Base-by-base conservation (phyloP, 192 early-diverging fungal genomes). In the Linnemannia exigua region DNA sequence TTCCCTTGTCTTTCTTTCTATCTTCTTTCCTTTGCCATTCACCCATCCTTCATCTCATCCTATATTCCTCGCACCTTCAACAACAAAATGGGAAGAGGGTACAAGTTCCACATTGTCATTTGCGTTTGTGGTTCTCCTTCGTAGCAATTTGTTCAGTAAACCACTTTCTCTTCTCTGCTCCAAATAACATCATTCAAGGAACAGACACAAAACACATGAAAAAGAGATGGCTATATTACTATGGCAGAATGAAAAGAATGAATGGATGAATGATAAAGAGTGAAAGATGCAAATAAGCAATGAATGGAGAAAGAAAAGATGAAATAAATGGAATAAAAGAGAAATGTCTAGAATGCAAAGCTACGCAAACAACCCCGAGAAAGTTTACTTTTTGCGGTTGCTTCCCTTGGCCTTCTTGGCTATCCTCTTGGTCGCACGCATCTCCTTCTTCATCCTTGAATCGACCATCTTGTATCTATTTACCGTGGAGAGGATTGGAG, bases 361-460 rank as follows among this genome's bases (percentile, higher is more conserved):
- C 41, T 44, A 44, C 15, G 28, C 3, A 31, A 31, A 9, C 5
- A n/a, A 9, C 9, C 25, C 58, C 58, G 58, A 63, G 54, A 25
- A 58, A 15, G 69, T 75, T 58, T 89, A 87, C 73, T 86, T 89
- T 68, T 81, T 88, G 70, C 91, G 87, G 48, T 87, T 87, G 38
- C 87, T 87, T 79, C 87, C 81, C 90, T 94, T 93, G 70, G 78
- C 81, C 74, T 91, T 91, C 88, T 95, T 94, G 35, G 81, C 92
- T 75, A 89, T 88, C 74, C 95, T 89, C 92, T 98, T 98, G 70
- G 90, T 80, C 2, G 97, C 96, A 38, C 95, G 92, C 84, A 96
- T 87, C 83, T 98, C 98, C 89, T 97, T 98, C 94, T 98, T 98
- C 97, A 99, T 98, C 54, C 96, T 91, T 75, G 94, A 87, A 89